Conservation (phyloP, 2,329 filamentous ascomycete species). For the Fusarium musae region DNA sequence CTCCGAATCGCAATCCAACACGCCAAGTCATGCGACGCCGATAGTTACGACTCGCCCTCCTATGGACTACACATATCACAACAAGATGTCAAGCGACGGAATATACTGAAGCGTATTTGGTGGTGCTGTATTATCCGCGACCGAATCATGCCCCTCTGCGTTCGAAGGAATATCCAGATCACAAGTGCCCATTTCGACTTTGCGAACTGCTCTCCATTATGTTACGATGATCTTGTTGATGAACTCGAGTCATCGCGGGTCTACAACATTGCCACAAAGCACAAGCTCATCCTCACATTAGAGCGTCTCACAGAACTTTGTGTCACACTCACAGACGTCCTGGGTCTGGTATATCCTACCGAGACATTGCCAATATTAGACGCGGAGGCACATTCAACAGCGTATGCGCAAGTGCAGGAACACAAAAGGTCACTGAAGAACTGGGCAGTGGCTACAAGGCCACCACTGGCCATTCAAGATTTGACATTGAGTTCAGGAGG, state of each 20-base stretch:
- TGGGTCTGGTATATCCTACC: slow-evolving; percentile 29
- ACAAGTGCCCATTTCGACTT: slow-evolving; percentile 30
- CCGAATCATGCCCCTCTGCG: slow-evolving; percentile 31
- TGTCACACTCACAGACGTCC: slow-evolving; percentile 26
- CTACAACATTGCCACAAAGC: slow-evolving; percentile 31
- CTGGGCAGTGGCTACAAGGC: slow-evolving; percentile 22
- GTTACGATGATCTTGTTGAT: slow-evolving; percentile 30
- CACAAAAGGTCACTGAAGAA: slow-evolving; percentile 7
- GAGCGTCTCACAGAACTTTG: slow-evolving; percentile 30
- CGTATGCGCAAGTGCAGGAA: slow-evolving; percentile 21
- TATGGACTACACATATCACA: neutral
- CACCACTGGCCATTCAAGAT: slow-evolving; percentile 23
- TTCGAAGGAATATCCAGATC: slow-evolving; percentile 35
- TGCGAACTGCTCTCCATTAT: slow-evolving; percentile 7
- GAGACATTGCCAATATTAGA: slow-evolving; percentile 24
- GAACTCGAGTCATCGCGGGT: slow-evolving; percentile 33
- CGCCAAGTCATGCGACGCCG: slow-evolving; percentile 23
- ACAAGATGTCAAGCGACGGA: slow-evolving; percentile 20
- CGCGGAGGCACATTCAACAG: slow-evolving; percentile 13
- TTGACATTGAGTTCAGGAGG: neutral
- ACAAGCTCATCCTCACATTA: slow-evolving; percentile 28
- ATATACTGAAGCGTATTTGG: slow-evolving; percentile 29
- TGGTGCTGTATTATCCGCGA: slow-evolving; percentile 39
- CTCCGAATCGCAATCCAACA: slow-evolving; percentile 28
- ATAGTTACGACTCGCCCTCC: slow-evolving; percentile 1